Base-by-base conservation (phyloP, 2,329 filamentous ascomycete genomes). In the Zymoseptoria brevis region DNA sequence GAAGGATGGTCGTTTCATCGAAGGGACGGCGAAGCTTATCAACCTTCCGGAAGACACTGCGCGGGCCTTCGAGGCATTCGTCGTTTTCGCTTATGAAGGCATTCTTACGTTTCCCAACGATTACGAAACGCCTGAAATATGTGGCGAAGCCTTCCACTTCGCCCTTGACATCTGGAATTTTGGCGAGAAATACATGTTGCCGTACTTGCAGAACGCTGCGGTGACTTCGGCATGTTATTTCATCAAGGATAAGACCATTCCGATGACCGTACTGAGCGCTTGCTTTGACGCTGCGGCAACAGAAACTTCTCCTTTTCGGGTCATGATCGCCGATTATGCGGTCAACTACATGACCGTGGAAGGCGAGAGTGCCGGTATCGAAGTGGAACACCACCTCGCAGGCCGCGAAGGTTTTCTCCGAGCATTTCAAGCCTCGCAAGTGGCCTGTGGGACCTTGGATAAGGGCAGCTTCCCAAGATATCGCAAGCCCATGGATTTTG, bases 101-200 rank as follows among this genome's bases (percentile, higher is more conserved):
- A 3, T n/a, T n/a, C n/a, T n/a, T n/a, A n/a, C n/a, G n/a, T n/a
- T n/a, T n/a, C n/a, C n/a, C n/a, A n/a, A n/a, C n/a, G n/a, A n/a
- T n/a, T n/a, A n/a, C n/a, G n/a, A n/a, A n/a, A n/a, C n/a, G n/a
- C n/a, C n/a, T n/a, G n/a, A n/a, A n/a, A n/a, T n/a, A n/a, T n/a
- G n/a, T n/a, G n/a, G n/a, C n/a, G n/a, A n/a, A n/a, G n/a, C n/a
- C n/a, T 53, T 29, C 11, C n/a, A 41, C 3, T 41, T 55, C 9
- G 35, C 26, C 19, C 35, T 13, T 16, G 26, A 21, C 16, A 30
- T 55, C 11, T 58, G 57, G 41, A 35, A n/a, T 4, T 54, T 58
- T 19, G 53, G 52, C 41, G 57, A 58, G n/a, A 55, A 58, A 19
- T 49, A 30, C n/a, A 19, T 57, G 16, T n/a, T 53, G 1, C 30